Evolutionary conservation across 2,329 filamentous ascomycete species (phyloP).

Genomic region (Ophioceras dolichostomum): DNA sequence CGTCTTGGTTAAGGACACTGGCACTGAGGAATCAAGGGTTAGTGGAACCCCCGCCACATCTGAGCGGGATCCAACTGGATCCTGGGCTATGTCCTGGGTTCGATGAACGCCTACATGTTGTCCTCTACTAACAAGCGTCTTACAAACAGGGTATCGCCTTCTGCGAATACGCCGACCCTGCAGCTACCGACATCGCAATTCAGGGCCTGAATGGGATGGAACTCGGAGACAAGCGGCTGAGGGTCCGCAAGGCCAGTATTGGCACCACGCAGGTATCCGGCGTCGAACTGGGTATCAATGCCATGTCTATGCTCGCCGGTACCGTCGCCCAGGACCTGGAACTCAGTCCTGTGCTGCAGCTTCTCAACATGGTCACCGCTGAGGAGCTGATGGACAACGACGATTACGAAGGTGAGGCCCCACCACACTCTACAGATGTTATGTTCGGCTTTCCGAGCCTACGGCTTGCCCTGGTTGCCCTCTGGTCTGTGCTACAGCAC

Average conservation of each 20-base stretch:
- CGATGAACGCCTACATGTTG: no score
- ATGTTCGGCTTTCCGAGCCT: not conserved
- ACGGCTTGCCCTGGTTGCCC: no score
- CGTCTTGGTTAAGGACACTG: constrained; percentile 73
- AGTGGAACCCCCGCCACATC: no score
- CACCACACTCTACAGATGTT: not conserved
- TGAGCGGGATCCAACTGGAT: no score
- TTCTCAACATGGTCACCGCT: constrained; percentile 96
- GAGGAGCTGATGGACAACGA: constrained; percentile 91
- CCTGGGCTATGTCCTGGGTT: no score
- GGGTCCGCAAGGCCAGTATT: constrained; percentile 80
- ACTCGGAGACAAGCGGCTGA: constrained; percentile 74
- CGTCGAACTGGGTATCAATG: constrained; percentile 90
- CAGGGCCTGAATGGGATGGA: constrained; percentile 90
- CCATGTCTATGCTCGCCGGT: constrained; percentile 94
- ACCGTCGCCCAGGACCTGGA: constrained; percentile 72
- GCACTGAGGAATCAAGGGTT: constrained; percentile 79
- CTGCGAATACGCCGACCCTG: constrained; percentile 78
- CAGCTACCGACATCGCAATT: constrained; percentile 71
- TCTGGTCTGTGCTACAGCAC: no score
- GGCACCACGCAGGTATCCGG: constrained; percentile 87
- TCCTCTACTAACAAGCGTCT: no score
- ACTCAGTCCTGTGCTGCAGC: constrained; percentile 71
- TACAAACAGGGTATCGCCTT: constrained; percentile 98
- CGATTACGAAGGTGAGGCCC: constrained; percentile 73